phyloP scores from a whole-genome alignment of 805 yeast genomes.

The Zygosaccharomyces lentus region DNA sequence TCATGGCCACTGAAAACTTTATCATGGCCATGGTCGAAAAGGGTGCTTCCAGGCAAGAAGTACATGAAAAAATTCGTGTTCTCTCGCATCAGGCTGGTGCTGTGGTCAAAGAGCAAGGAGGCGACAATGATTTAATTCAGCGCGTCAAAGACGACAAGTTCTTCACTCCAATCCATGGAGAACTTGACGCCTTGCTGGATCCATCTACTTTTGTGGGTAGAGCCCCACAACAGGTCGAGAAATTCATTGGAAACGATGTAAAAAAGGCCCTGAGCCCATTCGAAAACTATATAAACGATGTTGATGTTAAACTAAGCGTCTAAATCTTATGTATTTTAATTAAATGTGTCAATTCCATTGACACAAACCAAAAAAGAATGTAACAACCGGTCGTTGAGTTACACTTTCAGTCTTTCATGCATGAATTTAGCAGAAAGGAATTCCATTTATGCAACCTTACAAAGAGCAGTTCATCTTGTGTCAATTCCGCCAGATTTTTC shows the following conservation, averaged over 20 bases:
- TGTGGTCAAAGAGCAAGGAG: constrained; percentile 97
- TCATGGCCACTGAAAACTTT: constrained; percentile 98
- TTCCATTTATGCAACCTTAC: constrained; percentile 61
- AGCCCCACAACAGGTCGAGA: constrained; percentile 96
- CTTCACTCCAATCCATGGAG: constrained; percentile 84
- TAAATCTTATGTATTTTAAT: constrained; percentile 32
- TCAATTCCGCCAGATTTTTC: constrained; percentile 49
- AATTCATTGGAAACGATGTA: constrained; percentile 82
- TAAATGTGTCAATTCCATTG: background rate
- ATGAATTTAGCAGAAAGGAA: constrained; percentile 42
- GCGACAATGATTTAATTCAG: constrained; percentile 94
- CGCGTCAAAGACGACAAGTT: constrained; percentile 72
- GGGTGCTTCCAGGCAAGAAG: constrained; percentile 97
- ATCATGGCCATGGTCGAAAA: constrained; percentile 99
- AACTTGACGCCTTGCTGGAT: constrained; percentile 75
- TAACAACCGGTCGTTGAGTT: background rate
- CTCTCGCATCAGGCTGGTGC: constrained; percentile 96
- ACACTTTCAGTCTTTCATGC: constrained; percentile 5
- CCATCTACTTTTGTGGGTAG: constrained; percentile 96
- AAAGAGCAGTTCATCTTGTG: constrained; percentile 50
- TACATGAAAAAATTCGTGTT: constrained; percentile 96
- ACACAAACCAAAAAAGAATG: background rate
- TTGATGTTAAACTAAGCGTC: constrained; percentile 75
- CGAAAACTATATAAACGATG: constrained; percentile 53
- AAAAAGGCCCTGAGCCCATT: constrained; percentile 73